phyloP scores from a whole-genome alignment of 2,329 filamentous ascomycete genomes.

The Penicillium sp. region DNA sequence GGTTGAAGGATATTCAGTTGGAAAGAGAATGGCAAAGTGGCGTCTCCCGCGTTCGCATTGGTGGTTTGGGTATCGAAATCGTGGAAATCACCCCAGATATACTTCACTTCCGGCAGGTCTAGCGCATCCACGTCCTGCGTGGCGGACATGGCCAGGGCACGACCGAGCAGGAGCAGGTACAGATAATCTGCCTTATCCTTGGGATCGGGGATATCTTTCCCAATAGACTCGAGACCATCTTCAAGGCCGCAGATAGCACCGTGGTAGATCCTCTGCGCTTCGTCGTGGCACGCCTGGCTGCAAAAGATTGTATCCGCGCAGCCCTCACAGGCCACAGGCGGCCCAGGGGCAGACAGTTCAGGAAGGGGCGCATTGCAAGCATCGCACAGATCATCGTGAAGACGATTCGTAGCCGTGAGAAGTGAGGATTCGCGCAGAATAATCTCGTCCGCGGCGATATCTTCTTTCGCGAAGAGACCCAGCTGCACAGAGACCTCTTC shows the following conservation, averaged over 20 bases:
- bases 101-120: slow-evolving; percentile 57
- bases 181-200: slow-evolving; percentile 57
- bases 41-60: slow-evolving; percentile 26
- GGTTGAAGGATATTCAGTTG: slow-evolving; percentile 56
- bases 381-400: slow-evolving; percentile 84
- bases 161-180: slow-evolving; percentile 57
- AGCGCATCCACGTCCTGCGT: slow-evolving; percentile 57
- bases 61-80: slow-evolving; percentile 22
- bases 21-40: slow-evolving; percentile 58
- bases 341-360: slow-evolving; percentile 43
- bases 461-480: slow-evolving; percentile 80
- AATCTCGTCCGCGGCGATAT: slow-evolving; percentile 70
- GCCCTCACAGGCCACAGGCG: slow-evolving; percentile 47
- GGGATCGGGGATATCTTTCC: slow-evolving; percentile 53
- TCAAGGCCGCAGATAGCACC: slow-evolving; percentile 53
- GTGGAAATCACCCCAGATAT: slow-evolving; percentile 63
- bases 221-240: slow-evolving; percentile 52
- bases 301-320: slow-evolving; percentile 60
- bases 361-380: slow-evolving; percentile 76
- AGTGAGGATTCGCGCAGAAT: slow-evolving; percentile 80
- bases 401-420: slow-evolving; percentile 80
- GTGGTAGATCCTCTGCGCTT: slow-evolving; percentile 56
- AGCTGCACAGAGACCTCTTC: slow-evolving; percentile 61
- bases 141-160: slow-evolving; percentile 57
- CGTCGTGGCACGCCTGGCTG: slow-evolving; percentile 52